phyloP scores from a whole-genome alignment of 2,329 filamentous ascomycete species.

The Calonectria ilicicola region DNA sequence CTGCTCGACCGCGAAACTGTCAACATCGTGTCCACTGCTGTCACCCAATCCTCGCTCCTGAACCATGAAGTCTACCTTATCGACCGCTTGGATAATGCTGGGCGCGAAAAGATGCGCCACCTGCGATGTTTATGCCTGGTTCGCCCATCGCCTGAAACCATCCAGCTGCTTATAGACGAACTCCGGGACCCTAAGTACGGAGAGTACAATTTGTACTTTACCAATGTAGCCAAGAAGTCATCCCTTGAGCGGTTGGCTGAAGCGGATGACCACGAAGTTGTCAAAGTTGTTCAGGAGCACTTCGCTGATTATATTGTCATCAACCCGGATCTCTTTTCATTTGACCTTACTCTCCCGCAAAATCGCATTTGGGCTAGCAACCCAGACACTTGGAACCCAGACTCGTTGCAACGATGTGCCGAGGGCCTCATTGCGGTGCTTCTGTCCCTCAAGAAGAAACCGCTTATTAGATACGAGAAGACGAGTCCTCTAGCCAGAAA shows the following conservation, averaged over 20 bases:
- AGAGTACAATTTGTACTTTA: constrained; percentile 97
- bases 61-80: constrained; percentile 98
- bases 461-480: constrained; percentile 91
- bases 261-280: constrained; percentile 97
- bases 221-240: constrained; percentile 97
- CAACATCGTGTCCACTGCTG: constrained; percentile 92
- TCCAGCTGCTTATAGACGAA: constrained; percentile 95
- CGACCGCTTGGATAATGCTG: constrained; percentile 90
- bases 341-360: constrained; percentile 78
- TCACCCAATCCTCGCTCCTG: constrained; percentile 93
- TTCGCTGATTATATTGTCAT: constrained; percentile 97
- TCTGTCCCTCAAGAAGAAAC: constrained; percentile 94
- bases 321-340: constrained; percentile 91
- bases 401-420: constrained; percentile 85
- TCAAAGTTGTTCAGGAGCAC: constrained; percentile 93
- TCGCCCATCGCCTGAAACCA: constrained; percentile 90
- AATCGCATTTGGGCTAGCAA: constrained; percentile 84
- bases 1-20: constrained; percentile 95
- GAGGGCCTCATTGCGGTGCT: constrained; percentile 89
- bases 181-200: constrained; percentile 96
- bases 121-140: constrained; percentile 93
- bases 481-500: constrained; percentile 93
- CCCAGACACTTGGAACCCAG: constrained; percentile 91
- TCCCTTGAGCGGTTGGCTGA: constrained; percentile 93
- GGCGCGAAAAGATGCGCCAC: constrained; percentile 97